A percentile compares a stretch with the other conserved stretches of the same genome.
Conservation (phyloP, 176 grass and related monocot genomes). For the Secale cereale region DNA sequence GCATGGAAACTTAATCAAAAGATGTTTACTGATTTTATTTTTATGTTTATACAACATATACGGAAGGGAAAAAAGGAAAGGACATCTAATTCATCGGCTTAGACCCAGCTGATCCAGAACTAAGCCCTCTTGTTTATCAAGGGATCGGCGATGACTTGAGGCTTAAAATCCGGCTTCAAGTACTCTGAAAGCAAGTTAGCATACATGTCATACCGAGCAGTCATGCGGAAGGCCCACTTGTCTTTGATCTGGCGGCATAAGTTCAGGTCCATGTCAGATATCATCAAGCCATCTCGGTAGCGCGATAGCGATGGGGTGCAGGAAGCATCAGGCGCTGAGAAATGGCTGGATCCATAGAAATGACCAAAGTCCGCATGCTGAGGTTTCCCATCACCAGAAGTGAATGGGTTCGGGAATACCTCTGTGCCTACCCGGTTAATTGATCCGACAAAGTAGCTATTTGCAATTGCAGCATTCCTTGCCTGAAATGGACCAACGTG, state of each 20-base stretch:
- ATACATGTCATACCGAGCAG: conserved; percentile 85
- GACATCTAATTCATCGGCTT: background rate
- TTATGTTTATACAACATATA: conserved; percentile 20
- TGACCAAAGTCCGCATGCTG: conserved; percentile 83
- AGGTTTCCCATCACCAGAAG: conserved; percentile 91
- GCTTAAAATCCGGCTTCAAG: conserved; percentile 65
- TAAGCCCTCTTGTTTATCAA: conserved; percentile 52
- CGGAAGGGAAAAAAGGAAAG: background rate
- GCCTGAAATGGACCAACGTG: conserved; percentile 42
- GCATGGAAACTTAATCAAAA: conserved; percentile 7
- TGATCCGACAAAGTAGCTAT: conserved; percentile 87
- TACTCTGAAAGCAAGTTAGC: conserved; percentile 67
- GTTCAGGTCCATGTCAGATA: conserved; percentile 96
- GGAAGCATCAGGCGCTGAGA: conserved; percentile 85
- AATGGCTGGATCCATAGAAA: conserved; percentile 94
- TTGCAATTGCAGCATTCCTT: conserved; percentile 91
- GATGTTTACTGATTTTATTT: conserved; percentile 14
- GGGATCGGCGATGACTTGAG: conserved; percentile 77
- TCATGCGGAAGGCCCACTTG: conserved; percentile 98
- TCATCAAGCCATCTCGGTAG: conserved; percentile 76
- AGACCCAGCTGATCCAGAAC: background rate
- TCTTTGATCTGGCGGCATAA: conserved; percentile 93
- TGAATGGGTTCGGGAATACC: conserved; percentile 86
- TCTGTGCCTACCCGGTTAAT: conserved; percentile 93
- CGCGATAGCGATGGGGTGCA: conserved; percentile 89